These are phyloP conservation scores for Penicillium brevicompactum DNA, from an alignment of 2,329 filamentous ascomycete species.

Conservation along the genomic window DNA sequence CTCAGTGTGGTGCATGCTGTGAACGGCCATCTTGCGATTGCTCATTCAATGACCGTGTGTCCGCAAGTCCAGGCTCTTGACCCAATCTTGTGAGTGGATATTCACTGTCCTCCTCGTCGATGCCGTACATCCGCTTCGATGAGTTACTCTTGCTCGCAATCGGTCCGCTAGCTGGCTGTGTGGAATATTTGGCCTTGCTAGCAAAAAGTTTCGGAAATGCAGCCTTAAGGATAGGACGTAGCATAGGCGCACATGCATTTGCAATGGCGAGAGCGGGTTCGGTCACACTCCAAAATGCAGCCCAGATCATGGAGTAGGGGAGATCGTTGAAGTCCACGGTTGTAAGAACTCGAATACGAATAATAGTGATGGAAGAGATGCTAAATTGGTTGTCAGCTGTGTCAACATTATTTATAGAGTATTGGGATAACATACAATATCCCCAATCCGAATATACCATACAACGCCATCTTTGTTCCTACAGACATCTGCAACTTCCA, in stretches of 20 bases:
- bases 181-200: conserved; percentile 6
- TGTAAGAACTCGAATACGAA: conserved; percentile 26
- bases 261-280: conserved; percentile 26
- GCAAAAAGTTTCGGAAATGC: conserved; percentile 15
- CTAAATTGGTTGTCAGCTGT: conserved; percentile 6
- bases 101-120: conserved; percentile 15
- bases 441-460: conserved; percentile 27
- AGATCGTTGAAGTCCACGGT: conserved; percentile 24
- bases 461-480: conserved; percentile 24
- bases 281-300: conserved; percentile 29
- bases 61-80: not conserved
- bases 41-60: conserved; percentile 10
- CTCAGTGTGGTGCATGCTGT: not conserved
- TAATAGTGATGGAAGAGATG: conserved; percentile 28
- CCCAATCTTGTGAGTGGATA: conserved; percentile 11
- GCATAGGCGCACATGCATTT: conserved; percentile 28
- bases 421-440: conserved; percentile 20
- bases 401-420: not conserved
- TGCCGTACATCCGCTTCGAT: not conserved
- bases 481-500: conserved; percentile 27
- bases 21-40: conserved; percentile 7
- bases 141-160: conserved; percentile 6
- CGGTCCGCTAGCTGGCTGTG: not conserved
- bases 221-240: conserved; percentile 24
- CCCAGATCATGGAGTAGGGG: conserved; percentile 25